Percentiles rank a stretch among this genome's conserved stretches.
Conservation (phyloP, 768 basidiomycete species). For the Boletus barrowsii region DNA sequence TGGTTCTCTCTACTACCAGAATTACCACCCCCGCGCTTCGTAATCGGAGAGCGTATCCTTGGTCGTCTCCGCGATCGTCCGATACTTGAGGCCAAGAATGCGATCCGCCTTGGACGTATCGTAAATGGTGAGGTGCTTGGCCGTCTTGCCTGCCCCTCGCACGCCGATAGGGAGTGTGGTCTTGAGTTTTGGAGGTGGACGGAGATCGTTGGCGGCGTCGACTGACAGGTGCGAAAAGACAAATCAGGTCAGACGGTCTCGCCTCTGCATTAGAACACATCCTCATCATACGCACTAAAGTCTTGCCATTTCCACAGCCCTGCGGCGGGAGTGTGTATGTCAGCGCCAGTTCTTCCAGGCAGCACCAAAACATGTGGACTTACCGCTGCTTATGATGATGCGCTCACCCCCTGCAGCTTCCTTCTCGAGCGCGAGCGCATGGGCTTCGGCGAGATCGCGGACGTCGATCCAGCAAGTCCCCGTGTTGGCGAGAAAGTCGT, state of each 20-base stretch:
- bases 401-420: conserved; percentile 54
- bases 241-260: background rate
- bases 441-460: conserved; percentile 53
- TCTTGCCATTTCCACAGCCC: conserved; percentile 33
- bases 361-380: background rate
- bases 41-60: conserved; percentile 43
- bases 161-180: conserved; percentile 32
- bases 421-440: conserved; percentile 49
- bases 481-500: conserved; percentile 22
- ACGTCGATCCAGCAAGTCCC: conserved; percentile 47
- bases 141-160: conserved; percentile 31
- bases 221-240: conserved; percentile 21
- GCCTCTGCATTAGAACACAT: background rate
- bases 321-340: background rate
- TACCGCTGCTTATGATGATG: conserved; percentile 46
- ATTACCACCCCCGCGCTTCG: conserved; percentile 41
- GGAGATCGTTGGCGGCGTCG: conserved; percentile 36
- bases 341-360: too few relatives aligned
- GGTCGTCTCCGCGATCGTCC: conserved; percentile 38
- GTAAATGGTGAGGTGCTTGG: conserved; percentile 28
- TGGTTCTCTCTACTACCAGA: too few relatives aligned
- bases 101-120: conserved; percentile 37
- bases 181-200: conserved; percentile 30
- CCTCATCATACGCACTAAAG: conserved; percentile 20
- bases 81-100: conserved; percentile 43